Conservation (phyloP, 768 basidiomycete species). For the Dioszegia aurantiaca region DNA sequence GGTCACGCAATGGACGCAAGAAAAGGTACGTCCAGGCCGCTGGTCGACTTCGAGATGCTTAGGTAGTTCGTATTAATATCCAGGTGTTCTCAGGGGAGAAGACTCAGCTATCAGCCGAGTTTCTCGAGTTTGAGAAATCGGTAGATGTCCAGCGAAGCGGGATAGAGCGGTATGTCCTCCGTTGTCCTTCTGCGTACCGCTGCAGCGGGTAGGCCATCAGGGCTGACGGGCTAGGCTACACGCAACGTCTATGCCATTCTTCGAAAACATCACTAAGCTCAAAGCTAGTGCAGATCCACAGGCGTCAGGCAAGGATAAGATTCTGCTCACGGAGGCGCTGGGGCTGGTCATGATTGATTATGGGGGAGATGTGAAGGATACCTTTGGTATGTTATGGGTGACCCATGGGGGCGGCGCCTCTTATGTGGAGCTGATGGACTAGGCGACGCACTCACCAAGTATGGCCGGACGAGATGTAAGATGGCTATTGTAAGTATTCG, state of each 20-base stretch:
- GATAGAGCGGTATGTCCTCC: slow-evolving; percentile 62
- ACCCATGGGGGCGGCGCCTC: slow-evolving; percentile 55
- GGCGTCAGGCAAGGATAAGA: slow-evolving; percentile 64
- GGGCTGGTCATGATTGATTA: slow-evolving; percentile 83
- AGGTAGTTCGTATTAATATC: neutral
- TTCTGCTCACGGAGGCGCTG: slow-evolving; percentile 71
- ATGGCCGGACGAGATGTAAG: slow-evolving; percentile 82
- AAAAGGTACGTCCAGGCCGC: slow-evolving; percentile 34
- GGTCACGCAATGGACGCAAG: slow-evolving; percentile 48
- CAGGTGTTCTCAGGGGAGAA: slow-evolving; percentile 78
- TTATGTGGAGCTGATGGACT: slow-evolving; percentile 10
- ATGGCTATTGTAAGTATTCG: slow-evolving; percentile 62
- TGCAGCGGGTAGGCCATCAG: neutral
- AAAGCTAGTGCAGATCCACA: slow-evolving; percentile 59
- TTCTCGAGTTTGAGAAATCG: slow-evolving; percentile 76
- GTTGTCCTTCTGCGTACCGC: neutral
- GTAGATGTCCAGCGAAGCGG: slow-evolving; percentile 76
- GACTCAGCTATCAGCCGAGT: slow-evolving; percentile 71
- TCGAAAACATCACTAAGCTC: slow-evolving; percentile 70
- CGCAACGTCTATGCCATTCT: slow-evolving; percentile 68
- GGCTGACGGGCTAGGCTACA: slow-evolving; percentile 59
- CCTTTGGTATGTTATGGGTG: slow-evolving; percentile 57
- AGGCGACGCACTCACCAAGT: slow-evolving; percentile 70
- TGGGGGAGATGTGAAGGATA: slow-evolving; percentile 75
- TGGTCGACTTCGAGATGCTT: neutral